Base-by-base conservation (phyloP, 768 basidiomycete species). In the Leucogyrophana mollusca region DNA sequence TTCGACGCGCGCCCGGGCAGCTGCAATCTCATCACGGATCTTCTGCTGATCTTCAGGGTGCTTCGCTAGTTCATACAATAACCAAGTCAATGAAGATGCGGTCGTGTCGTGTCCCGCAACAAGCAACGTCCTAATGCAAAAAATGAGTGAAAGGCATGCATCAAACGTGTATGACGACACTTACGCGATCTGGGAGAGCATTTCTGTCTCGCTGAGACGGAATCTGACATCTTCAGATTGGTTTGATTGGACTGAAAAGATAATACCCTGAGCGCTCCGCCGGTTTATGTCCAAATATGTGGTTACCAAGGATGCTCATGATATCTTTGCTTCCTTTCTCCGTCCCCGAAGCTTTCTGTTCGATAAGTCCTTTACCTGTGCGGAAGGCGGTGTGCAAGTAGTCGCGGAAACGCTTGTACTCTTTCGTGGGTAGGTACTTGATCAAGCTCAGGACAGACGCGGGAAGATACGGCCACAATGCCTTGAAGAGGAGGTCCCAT, bases 181-280 rank as follows among this genome's bases (percentile, higher is more conserved):
- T 50, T 34, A 65, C 61, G 56, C 57, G 38, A 67, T 61, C 51
- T 69, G 65, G 4, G 64, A 57, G 8, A 64, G 46, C 34, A 68
- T 62, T 45, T 69, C 68, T 17, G 42, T 48, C n/a, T 69, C 57
- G 11, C 50, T 61, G 25, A 69, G 42, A 11, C 51, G 56, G 24
- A 52, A 56, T 41, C 60, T 56, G 8, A 57, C 52, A 39, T 67
- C 54, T 43, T 62, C 61, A 9, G 57, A 52, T 2, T 40, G 34
- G 46, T 69, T 69, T 0, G 68, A 65, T 32, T 57, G 61, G 16
- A 67, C 62, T 60, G 22, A 11, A n/a, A 9, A 13, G 48, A 38
- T 20, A 33, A 30, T n/a, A 37, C 7, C 35, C 6, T 16, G 9
- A 16, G 20, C n/a, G 16, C n/a, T 21, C 9, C 9, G 35, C 7